Evolutionary conservation across 2,329 filamentous ascomycete species (phyloP).

Genomic region (Neophaeococcomyces mojaviensis): DNA sequence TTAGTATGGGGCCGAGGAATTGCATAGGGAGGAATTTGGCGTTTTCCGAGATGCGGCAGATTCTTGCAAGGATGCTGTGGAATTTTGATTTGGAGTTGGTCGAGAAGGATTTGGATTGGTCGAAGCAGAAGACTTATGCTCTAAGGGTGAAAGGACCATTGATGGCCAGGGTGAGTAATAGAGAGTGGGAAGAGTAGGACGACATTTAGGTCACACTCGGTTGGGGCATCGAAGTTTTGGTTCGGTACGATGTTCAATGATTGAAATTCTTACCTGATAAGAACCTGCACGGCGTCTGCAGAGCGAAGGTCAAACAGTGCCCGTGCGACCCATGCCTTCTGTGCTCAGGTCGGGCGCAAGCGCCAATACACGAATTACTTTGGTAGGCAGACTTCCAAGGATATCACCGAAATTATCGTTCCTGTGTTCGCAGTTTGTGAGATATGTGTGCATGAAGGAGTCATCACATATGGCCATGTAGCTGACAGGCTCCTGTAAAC

Average conservation of each 20-base stretch:
- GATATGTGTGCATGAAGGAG: conserved; percentile 41
- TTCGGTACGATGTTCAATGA: too few relatives aligned
- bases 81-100: conserved; percentile 22
- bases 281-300: too few relatives aligned
- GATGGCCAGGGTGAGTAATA: neutral
- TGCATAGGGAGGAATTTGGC: conserved; percentile 29
- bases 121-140: conserved; percentile 1
- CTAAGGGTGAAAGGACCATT: conserved; percentile 3
- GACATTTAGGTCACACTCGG: too few relatives aligned
- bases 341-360: conserved; percentile 27
- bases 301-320: too few relatives aligned
- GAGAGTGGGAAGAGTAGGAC: too few relatives aligned
- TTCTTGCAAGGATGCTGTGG: conserved; percentile 21
- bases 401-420: conserved; percentile 18
- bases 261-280: too few relatives aligned
- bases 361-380: conserved; percentile 34
- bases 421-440: conserved; percentile 24
- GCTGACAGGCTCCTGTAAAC: conserved; percentile 37
- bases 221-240: too few relatives aligned
- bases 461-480: conserved; percentile 44
- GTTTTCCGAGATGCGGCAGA: conserved; percentile 25
- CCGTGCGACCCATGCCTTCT: neutral
- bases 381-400: conserved; percentile 32
- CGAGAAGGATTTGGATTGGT: neutral
- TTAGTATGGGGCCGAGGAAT: conserved; percentile 29